Base-by-base conservation (phyloP, 805 yeast species). In the Sugiyamaella americana region DNA sequence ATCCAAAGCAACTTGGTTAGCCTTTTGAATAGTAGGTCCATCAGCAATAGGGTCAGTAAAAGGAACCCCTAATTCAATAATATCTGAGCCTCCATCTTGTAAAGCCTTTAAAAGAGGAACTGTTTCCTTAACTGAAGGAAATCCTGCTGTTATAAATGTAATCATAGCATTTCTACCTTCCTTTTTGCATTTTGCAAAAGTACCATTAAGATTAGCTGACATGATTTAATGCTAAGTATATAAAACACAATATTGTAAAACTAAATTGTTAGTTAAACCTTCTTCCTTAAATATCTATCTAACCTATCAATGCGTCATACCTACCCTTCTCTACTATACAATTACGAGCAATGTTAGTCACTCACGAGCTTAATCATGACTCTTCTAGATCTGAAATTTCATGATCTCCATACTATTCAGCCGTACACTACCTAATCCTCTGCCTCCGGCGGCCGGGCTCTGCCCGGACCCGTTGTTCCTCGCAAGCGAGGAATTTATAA, bases 11-110 rank as follows among this genome's bases (percentile, higher is more conserved):
- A 66, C 49, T 45, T 60, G 55, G 69, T 89, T 89, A 34, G 98
- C 87, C 29, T 72, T 80, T 70, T 93, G 98, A 59, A 93, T 93
- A 16, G 95, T 87, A 35, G 98, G 95, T 41, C 99, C 99, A 66
- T 93, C 99, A 29, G 98, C 99, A 64, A 93, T 88, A 34, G 99
- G 98, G 64, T 93, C 99, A 19, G 96, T 83, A 65, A 93, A 93
- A 41, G 99, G 99, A 63, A 93, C 70, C 52, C 99, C 98, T 40
- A 93, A 70, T 69, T 93, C 99, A 56, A 93, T 87, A 51, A 93
- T 76, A 62, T 93, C 98, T 34, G 85, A 94, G 48, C 99, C 99
- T 55, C 96, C 97, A 23, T 78, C 85, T 70, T 93, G 98, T 70
- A 93, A 78, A 19, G 93, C 91, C 63, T 81, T 77, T 64, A 93